Evolutionary conservation across 2,329 filamentous ascomycete species (phyloP), one percentile per base, ranked within the genome.

Genomic region (Fusarium graminum): DNA sequence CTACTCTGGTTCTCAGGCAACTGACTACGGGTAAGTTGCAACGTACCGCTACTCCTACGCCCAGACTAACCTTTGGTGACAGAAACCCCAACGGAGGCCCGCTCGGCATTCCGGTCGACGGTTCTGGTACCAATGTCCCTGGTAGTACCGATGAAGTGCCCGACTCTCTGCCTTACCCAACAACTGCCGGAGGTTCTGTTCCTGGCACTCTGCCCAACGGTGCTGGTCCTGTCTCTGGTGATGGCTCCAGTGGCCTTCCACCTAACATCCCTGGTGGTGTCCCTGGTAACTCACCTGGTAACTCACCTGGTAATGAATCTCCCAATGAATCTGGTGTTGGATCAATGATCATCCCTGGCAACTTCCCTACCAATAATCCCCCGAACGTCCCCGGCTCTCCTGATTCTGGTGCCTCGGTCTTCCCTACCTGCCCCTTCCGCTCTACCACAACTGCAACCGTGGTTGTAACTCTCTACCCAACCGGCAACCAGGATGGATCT

Each of bases 381-480:
- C 55, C 46, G 16, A 63, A 63, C 29, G 34, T 52, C 22, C 47
- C 57, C 47, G 52, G 19, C 4, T 50, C 40, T 28, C 51, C 56
- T 30, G 54, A 29, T 16, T 47, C 51, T 42, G 57, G 42, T 36
- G 39, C 10, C 25, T 55, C 69, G 39, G 66, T 54, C n/a, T 28
- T 69, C 39, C 70, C 74, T 45, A 81, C 78, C 25, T 85, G 83
- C 67, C 74, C 78, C 61, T 59, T 76, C 39, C 70, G 77, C 57
- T 72, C 73, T 9, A 80, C 79, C 34, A 79, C 76, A 34, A 85
- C 83, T 39, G 77, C 76, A 36, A 85, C 83, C 38, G 77, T 85
- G 61, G 82, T 84, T 67, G 74, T 86, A 65, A 85, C 83, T 32
- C 75, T 84, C 47, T 77, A 76, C 51, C 77, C 79, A 14, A 72